These are phyloP conservation scores for Trichoderma atrobrunneum DNA, from an alignment of 2,329 filamentous ascomycete genomes.

Conservation along the genomic window DNA sequence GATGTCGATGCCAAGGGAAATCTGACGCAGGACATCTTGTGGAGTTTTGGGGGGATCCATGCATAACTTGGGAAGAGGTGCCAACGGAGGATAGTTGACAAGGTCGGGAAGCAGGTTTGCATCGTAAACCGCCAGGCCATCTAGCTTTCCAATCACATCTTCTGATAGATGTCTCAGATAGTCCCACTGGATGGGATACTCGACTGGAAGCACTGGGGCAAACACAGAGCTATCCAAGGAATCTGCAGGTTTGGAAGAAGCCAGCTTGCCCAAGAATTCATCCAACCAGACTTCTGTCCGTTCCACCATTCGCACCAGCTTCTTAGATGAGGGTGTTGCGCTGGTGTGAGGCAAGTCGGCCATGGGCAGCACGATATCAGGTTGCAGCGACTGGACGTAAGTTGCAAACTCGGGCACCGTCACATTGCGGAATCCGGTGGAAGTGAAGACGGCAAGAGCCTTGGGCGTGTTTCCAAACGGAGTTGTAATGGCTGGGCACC, in stretches of 20 bases:
- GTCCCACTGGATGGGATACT: slow-evolving; percentile 70
- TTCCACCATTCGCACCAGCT: slow-evolving; percentile 79
- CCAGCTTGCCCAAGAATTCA: slow-evolving; percentile 54
- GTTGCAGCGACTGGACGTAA: slow-evolving; percentile 62
- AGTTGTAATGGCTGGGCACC: slow-evolving; percentile 70
- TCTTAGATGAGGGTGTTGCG: slow-evolving; percentile 62
- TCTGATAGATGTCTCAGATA: slow-evolving; percentile 72
- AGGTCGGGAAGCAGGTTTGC: slow-evolving; percentile 66
- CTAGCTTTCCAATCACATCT: slow-evolving; percentile 57
- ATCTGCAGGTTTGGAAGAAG: slow-evolving; percentile 27
- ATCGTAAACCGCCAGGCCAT: slow-evolving; percentile 77
- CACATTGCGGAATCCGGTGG: slow-evolving; percentile 76
- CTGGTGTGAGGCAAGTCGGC: slow-evolving; percentile 62
- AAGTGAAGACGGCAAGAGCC: slow-evolving; percentile 76
- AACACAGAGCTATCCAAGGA: slow-evolving; percentile 47
- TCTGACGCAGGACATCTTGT: slow-evolving; percentile 71
- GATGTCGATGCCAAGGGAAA: slow-evolving; percentile 75
- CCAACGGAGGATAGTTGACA: slow-evolving; percentile 50
- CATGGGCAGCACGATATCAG: slow-evolving; percentile 77
- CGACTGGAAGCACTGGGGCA: slow-evolving; percentile 70
- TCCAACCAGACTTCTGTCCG: slow-evolving; percentile 80
- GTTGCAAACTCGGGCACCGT: slow-evolving; percentile 66
- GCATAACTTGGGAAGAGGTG: slow-evolving; percentile 67
- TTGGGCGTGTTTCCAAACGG: slow-evolving; percentile 69
- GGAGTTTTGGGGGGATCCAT: slow-evolving; percentile 69